phyloP scores from a whole-genome alignment of 768 basidiomycete species.

The Leucosporidium scottii region DNA sequence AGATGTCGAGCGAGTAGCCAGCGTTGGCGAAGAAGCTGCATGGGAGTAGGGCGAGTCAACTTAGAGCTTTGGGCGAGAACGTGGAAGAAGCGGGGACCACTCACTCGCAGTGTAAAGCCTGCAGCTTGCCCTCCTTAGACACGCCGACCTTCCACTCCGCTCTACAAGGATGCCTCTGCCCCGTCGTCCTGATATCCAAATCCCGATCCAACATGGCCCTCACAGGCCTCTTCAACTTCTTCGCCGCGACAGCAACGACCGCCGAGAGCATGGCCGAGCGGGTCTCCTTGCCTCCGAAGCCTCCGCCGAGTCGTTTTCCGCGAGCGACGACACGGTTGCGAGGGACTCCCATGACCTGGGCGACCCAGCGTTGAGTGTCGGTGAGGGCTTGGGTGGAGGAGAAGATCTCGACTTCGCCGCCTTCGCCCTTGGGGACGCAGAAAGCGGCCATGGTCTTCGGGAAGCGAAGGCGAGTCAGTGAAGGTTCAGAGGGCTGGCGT shows the following conservation, averaged over 20 bases:
- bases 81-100: not conserved
- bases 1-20: conserved; percentile 37
- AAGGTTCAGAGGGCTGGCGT: not conserved
- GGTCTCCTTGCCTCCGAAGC: conserved; percentile 36
- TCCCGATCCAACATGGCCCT: conserved; percentile 37
- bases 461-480: not conserved
- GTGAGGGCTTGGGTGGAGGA: conserved; percentile 33
- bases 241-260: conserved; percentile 32
- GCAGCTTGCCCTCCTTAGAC: conserved; percentile 34
- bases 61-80: not conserved
- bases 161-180: conserved; percentile 36
- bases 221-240: conserved; percentile 32
- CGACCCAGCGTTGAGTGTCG: conserved; percentile 33
- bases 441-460: conserved; percentile 28
- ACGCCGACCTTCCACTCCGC: conserved; percentile 34
- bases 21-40: conserved; percentile 34
- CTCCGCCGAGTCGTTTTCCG: conserved; percentile 34
- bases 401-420: conserved; percentile 36
- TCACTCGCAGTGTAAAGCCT: conserved; percentile 29
- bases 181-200: conserved; percentile 36
- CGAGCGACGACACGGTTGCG: conserved; percentile 30
- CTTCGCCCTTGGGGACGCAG: conserved; percentile 36
- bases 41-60: too few species aligned
- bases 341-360: conserved; percentile 35
- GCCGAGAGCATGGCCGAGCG: conserved; percentile 26